Conservation (phyloP, 73 alveolate genomes). For the Symbiodinium natans region DNA sequence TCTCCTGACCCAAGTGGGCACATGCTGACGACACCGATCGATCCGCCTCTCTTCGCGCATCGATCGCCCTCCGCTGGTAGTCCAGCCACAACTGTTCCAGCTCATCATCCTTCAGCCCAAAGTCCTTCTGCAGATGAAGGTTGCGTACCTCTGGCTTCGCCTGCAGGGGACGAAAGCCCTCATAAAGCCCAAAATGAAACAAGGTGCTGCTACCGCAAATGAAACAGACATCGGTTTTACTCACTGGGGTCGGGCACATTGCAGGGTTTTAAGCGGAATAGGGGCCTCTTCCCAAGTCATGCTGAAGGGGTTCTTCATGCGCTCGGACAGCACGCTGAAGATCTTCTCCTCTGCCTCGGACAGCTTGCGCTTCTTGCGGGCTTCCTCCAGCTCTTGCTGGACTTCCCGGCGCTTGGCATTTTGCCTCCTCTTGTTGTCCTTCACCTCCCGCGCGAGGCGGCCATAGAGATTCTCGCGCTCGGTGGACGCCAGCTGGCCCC, state of each 20-base stretch:
- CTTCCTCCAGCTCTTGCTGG: slow-evolving; percentile 75
- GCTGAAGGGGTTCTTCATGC: slow-evolving; percentile 85
- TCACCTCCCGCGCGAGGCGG: slow-evolving; percentile 61
- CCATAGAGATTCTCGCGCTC: slow-evolving; percentile 73
- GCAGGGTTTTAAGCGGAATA: too few species aligned
- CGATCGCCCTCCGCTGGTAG: slow-evolving; percentile 67
- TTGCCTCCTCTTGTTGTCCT: slow-evolving; percentile 51
- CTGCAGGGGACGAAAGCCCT: slow-evolving; percentile 5
- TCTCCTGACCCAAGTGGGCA: too few species aligned
- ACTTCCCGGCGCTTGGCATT: slow-evolving; percentile 67
- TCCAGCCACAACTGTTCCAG: slow-evolving; percentile 57
- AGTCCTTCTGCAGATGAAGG: background rate
- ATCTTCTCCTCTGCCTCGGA: slow-evolving; percentile 55
- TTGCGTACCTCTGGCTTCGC: slow-evolving; percentile 60
- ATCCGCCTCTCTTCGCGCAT: slow-evolving; percentile 80
- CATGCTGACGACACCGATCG: too few species aligned
- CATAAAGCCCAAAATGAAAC: too few species aligned
- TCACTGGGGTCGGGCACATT: too few species aligned
- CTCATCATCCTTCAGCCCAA: slow-evolving; percentile 63
- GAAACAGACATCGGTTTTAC: too few species aligned
- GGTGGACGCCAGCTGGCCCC: slow-evolving; percentile 18
- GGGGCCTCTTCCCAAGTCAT: slow-evolving; percentile 83
- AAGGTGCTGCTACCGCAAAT: background rate
- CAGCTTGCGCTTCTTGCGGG: slow-evolving; percentile 77
- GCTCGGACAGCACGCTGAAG: slow-evolving; percentile 64